phyloP scores from a whole-genome alignment of 2,329 filamentous ascomycete species.

The Botryotinia calthae region DNA sequence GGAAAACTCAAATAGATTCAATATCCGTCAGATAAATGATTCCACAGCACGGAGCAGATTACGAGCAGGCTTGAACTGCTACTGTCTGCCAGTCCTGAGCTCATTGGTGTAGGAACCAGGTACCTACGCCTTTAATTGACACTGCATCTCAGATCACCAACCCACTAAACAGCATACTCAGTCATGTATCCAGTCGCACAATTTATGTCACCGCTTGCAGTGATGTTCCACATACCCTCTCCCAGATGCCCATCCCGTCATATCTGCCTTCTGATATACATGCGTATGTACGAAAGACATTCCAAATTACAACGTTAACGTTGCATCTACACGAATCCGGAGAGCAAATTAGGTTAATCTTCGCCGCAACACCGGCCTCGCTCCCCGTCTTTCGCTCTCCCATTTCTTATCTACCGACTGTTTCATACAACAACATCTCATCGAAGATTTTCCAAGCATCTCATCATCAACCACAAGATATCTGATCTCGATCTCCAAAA shows the following conservation, averaged over 20 bases:
- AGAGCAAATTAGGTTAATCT: conserved; percentile 11
- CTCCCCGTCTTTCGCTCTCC: background rate
- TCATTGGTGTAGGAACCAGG: background rate
- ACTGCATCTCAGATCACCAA: background rate
- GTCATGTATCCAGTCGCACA: background rate
- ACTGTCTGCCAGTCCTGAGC: background rate
- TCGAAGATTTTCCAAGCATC: background rate
- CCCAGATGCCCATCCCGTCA: background rate
- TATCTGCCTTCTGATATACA: background rate
- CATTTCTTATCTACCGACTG: background rate
- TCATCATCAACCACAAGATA: background rate
- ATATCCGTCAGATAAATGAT: background rate
- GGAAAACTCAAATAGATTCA: background rate
- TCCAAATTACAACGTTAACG: no score
- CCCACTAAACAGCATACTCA: background rate
- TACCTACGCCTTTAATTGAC: background rate
- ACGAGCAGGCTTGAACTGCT: background rate
- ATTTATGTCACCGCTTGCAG: background rate
- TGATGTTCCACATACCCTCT: background rate
- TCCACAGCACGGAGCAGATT: background rate
- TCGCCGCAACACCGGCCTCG: background rate
- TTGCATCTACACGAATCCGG: background rate
- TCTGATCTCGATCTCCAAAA: background rate
- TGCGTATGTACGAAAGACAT: background rate
- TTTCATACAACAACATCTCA: background rate